Base-by-base conservation (phyloP, 176 grass and related monocot genomes). In the Guadua angustifolia region DNA sequence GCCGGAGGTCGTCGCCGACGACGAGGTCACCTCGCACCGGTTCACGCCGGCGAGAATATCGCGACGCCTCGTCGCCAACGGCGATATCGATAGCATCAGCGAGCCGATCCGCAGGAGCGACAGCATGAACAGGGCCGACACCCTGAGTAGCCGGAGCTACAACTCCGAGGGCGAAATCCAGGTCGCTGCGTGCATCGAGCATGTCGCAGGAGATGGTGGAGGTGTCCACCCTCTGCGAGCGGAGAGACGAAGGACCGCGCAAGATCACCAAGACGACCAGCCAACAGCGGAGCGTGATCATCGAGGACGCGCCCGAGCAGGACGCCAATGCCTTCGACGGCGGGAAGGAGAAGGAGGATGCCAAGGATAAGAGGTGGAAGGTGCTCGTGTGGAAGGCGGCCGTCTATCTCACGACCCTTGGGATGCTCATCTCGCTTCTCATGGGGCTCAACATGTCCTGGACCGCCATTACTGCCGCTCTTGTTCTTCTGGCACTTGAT, bases 401-500 rank as follows among this genome's bases (percentile, higher is more conserved):
- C 6, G 93, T 95, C 22, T 99, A 95, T 55, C 83, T 94, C 24
- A 92, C 91, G 10, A 99, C 96, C 0, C 70, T 99, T 14, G 96
- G 91, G 6, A 95, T 95, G 96, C 96, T 99, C 32, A 64, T 90
- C 21, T 80, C 87, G 11, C 89, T 99, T 16, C 91, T 99, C 64
- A 89, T 90, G 85, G 93, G 96, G 38, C 93, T 95, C 70, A 94
- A 99, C 84, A 99, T 99, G 96, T 93, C 96, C 11, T 99, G 96
- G 96, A 90, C 85, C 1, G 96, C 96, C 59, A 91, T 99, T 68
- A 95, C 93, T 2, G 96, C 96, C 10, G 93, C 96, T 18, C 90
- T 99, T 1, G 83, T 89, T n/a, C 88, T 99, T 57, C 84, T 99
- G 4, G 93, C 94, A 8, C 88, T 99, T 17, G 96, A 99, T 85